A percentile compares a stretch with the other conserved stretches of the same genome.
phyloP scores from a whole-genome alignment of 805 yeast species.

The Vanderwaltozyma polyspora region DNA sequence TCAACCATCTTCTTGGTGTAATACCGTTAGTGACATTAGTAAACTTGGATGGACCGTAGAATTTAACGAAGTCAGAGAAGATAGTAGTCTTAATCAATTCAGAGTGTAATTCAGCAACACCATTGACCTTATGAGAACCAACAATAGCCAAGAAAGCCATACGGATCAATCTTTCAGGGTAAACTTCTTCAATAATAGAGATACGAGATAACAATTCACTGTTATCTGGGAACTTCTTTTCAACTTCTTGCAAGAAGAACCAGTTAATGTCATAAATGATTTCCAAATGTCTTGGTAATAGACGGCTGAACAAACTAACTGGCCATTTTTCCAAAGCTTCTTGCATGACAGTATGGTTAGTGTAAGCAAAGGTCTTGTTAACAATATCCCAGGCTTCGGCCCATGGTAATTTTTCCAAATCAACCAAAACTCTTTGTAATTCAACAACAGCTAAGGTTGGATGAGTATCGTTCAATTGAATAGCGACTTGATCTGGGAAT shows the following conservation, averaged over 20 bases:
- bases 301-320: conserved; percentile 59
- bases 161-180: conserved; percentile 68
- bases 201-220: conserved; percentile 51
- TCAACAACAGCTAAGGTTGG: conserved; percentile 89
- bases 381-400: conserved; percentile 79
- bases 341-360: conserved; percentile 89
- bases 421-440: conserved; percentile 75
- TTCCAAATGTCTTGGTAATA: conserved; percentile 86
- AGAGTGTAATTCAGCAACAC: conserved; percentile 92
- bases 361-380: conserved; percentile 72
- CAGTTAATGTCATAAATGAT: conserved; percentile 79
- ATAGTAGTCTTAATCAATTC: conserved; percentile 82
- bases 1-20: conserved; percentile 93
- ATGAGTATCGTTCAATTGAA: conserved; percentile 90
- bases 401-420: conserved; percentile 74
- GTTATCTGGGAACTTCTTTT: conserved; percentile 65
- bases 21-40: conserved; percentile 91
- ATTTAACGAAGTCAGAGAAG: conserved; percentile 77
- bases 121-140: conserved; percentile 89
- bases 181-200: conserved; percentile 70
- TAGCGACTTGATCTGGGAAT: conserved; percentile 78
- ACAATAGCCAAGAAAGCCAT: conserved; percentile 88
- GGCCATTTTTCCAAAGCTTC: conserved; percentile 98
- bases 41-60: conserved; percentile 74
- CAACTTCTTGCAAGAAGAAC: conserved; percentile 67